These are phyloP conservation scores for Decorospora gaudefroyi DNA, from an alignment of 2,329 filamentous ascomycete genomes.

Conservation along the genomic window DNA sequence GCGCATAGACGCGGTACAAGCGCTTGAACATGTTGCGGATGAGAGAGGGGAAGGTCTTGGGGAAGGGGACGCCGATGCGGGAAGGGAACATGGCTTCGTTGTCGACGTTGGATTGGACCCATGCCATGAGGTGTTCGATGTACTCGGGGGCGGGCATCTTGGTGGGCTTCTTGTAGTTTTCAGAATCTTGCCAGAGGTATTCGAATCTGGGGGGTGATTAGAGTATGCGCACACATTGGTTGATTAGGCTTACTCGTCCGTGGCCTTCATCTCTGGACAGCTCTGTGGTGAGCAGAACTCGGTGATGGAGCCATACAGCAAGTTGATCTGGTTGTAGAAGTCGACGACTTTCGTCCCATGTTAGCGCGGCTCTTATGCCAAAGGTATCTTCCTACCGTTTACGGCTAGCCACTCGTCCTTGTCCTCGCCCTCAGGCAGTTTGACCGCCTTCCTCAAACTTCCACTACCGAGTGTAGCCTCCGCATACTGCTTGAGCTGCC, in stretches of 20 bases:
- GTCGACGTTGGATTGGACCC: constrained; percentile 94
- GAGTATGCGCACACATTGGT: too few species aligned
- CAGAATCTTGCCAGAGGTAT: constrained; percentile 97
- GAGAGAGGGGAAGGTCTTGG: constrained; percentile 84
- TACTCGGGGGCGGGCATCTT: constrained; percentile 98
- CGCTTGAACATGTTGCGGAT: constrained; percentile 99
- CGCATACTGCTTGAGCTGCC: constrained; percentile 96
- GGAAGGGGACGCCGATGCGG: constrained; percentile 92
- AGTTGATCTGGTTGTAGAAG: constrained; percentile 99
- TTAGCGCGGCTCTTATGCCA: constrained; percentile 17
- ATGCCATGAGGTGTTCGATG: constrained; percentile 96
- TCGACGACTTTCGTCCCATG: constrained; percentile 77
- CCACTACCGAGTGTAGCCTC: constrained; percentile 95
- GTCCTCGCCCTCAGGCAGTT: constrained; percentile 95
- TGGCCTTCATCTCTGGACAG: constrained; percentile 99
- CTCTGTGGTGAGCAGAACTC: constrained; percentile 98
- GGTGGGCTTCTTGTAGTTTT: constrained; percentile 91
- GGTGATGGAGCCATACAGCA: constrained; percentile 97
- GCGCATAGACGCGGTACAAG: constrained; percentile 95
- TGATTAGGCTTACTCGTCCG: constrained; percentile 72
- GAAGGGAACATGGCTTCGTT: constrained; percentile 95
- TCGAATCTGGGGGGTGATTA: constrained; percentile 69
- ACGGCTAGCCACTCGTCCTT: constrained; percentile 98
- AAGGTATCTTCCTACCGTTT: constrained; percentile 68
- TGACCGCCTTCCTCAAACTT: constrained; percentile 93